Conservation (phyloP, 306 rosid genomes). For the Pterocarpus santalinus region DNA sequence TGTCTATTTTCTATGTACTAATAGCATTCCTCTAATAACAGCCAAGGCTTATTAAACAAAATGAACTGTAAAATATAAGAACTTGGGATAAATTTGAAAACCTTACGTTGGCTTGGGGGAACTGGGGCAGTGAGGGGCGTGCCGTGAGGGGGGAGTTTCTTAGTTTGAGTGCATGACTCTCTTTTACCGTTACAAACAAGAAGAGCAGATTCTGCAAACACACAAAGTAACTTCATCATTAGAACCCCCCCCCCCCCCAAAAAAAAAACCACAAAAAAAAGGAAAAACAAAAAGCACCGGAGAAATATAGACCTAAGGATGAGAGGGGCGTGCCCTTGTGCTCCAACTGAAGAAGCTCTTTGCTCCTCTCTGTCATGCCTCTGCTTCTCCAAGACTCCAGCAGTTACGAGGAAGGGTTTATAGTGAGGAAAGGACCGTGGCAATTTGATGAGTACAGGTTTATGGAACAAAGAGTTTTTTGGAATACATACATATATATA, state of each 20-base stretch:
- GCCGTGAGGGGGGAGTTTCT: slow-evolving; percentile 51
- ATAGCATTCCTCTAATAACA: neutral
- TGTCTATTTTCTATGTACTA: no score
- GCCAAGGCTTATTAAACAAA: neutral
- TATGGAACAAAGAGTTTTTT: no score
- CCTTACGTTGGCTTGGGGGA: slow-evolving; percentile 68
- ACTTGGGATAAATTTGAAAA: slow-evolving; percentile 29
- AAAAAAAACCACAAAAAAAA: neutral
- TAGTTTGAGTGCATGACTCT: slow-evolving; percentile 26
- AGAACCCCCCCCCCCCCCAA: neutral
- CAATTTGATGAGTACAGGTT: no score
- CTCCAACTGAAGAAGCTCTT: slow-evolving; percentile 79
- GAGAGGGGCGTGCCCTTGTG: slow-evolving; percentile 58
- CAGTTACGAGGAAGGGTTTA: neutral
- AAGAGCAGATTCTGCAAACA: slow-evolving; percentile 64
- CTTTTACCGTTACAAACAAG: slow-evolving; percentile 53
- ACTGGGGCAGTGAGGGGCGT: slow-evolving; percentile 54
- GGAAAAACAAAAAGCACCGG: neutral
- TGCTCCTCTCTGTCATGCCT: slow-evolving; percentile 68
- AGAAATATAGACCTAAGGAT: slow-evolving; percentile 56
- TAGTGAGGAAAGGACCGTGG: no score
- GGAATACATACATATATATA: no score
- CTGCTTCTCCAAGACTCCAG: neutral
- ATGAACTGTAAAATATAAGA: slow-evolving; percentile 8
- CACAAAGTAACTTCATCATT: neutral